Base-by-base conservation (phyloP, 441 rosid species). In the Eruca vesicaria region DNA sequence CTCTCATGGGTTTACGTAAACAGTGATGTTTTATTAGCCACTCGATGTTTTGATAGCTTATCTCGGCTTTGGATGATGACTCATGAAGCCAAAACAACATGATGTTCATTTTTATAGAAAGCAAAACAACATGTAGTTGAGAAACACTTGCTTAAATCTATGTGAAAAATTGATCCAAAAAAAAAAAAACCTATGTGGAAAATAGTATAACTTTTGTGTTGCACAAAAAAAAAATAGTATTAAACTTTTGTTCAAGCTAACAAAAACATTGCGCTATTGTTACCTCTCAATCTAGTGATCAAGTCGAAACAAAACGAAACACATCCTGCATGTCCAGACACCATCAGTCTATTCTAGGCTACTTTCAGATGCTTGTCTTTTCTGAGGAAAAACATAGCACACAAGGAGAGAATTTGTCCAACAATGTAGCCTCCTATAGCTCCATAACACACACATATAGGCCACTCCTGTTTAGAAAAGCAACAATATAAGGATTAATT, bases 391-490 rank as follows among this genome's bases (percentile, higher is more conserved):
- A 83, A 8, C 59, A 83, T 79, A 72, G 86, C 58, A 56, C 77
- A 76, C 29, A 84, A 59, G 45, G 90, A 86, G 58, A 76, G 85
- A 5, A 84, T 61, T 84, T 84, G 76, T 45, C 86, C 92, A 21
- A 80, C 75, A 50, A 87, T 23, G 65, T 89, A 85, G 41, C 99
- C 97, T 36, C 48, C 78, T 53, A 89, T 70, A 59, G 89, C 90
- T 68, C 99, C 97, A 31, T 89, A 94, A 29, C 88, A 86, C 73
- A 94, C 96, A 83, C 92, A 89, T 66, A 92, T 74, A 11, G 97
- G 99, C 99, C 98, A 94, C 73, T 92, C 92, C 98, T 94, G 66
- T 78, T 72, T 16, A 36, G 0, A 72, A 31, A 16, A 67, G 20
- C 29, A 52, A 52, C 26, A 41, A 11, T 8, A 48, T 15, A 48